Evolutionary conservation across 257 asterid genomes (phyloP).

Genomic region (Cordia subcordata): DNA sequence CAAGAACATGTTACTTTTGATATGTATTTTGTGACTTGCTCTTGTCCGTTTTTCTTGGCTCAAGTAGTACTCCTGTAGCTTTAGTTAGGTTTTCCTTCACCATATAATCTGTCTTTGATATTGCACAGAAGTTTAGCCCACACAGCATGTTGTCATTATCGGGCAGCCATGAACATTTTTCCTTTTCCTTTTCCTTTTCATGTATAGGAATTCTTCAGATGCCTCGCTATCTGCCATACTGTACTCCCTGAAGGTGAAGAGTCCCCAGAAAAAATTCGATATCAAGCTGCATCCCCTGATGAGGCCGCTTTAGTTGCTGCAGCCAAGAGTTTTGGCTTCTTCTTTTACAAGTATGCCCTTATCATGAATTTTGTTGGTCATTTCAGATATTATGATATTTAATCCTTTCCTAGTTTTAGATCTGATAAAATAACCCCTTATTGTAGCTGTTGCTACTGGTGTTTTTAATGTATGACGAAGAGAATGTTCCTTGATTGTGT

Average conservation of each 20-base stretch:
- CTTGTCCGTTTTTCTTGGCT: no score
- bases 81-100: no score
- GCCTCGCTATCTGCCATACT: constrained; percentile 99
- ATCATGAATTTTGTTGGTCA: not conserved
- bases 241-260: constrained; percentile 99
- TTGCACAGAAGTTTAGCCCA: not conserved
- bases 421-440: not conserved
- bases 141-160: no score
- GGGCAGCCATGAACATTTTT: not conserved
- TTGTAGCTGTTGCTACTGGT: constrained; percentile 1
- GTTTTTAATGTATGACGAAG: no score
- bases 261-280: constrained; percentile 88
- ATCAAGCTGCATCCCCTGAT: constrained; percentile 99
- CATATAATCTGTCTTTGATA: no score
- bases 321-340: constrained; percentile 98
- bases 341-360: constrained; percentile 70
- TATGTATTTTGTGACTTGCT: no score
- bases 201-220: constrained; percentile 92
- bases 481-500: no score
- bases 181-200: constrained; percentile 14
- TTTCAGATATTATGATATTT: not conserved
- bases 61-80: no score
- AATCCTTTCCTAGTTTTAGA: not conserved
- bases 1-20: no score
- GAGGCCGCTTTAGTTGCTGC: constrained; percentile 95